phyloP scores from a whole-genome alignment of 352 stramenopile genomes.

The Phytopythium montanum region DNA sequence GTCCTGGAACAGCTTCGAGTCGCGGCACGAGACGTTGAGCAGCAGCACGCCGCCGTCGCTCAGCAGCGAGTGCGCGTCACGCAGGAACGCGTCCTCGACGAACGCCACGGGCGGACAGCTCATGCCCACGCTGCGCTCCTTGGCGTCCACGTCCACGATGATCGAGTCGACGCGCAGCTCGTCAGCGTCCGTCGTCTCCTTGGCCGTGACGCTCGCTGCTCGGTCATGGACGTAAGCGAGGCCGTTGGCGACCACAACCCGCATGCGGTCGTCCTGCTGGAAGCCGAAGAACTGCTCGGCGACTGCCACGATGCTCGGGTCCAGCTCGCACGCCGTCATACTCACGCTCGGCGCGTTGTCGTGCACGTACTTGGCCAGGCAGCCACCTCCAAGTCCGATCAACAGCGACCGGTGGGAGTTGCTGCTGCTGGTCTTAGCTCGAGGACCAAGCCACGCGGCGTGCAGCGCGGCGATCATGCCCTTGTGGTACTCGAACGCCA shows the following conservation, averaged over 20 bases:
- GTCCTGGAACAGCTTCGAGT: conserved; percentile 42
- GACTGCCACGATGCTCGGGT: conserved; percentile 51
- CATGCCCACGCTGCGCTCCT: conserved; percentile 61
- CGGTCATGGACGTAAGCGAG: conserved; percentile 28
- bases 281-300: conserved; percentile 76
- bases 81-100: conserved; percentile 42
- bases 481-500: conserved; percentile 80
- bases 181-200: conserved; percentile 8
- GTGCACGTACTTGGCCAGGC: conserved; percentile 61
- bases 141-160: conserved; percentile 77
- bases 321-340: conserved; percentile 65
- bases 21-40: conserved; percentile 62
- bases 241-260: conserved; percentile 44
- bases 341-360: conserved; percentile 42
- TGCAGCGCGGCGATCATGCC: conserved; percentile 67
- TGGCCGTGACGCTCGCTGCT: conserved; percentile 21
- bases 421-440: neutral
- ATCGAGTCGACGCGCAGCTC: conserved; percentile 42
- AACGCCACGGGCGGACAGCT: conserved; percentile 66
- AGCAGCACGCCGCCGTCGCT: conserved; percentile 39
- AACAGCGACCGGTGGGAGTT: conserved; percentile 35
- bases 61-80: conserved; percentile 30
- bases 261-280: conserved; percentile 31
- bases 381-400: conserved; percentile 70
- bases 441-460: conserved; percentile 23